Base-by-base conservation (phyloP, 108 stramenopile species). In the Nitzschia sp. region DNA sequence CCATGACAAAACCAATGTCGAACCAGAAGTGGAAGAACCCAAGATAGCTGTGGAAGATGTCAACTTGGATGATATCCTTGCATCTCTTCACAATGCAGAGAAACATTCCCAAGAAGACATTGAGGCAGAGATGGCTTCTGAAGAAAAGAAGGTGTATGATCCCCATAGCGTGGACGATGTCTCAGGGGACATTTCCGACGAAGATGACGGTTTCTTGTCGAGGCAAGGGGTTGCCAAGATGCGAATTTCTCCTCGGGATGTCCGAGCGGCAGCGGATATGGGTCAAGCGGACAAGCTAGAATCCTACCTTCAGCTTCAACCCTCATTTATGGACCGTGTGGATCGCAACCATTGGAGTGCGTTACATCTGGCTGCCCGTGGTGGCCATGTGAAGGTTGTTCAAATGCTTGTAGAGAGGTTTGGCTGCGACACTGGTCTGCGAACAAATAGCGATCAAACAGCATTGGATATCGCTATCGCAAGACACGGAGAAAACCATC, bases 291-390 rank as follows among this genome's bases (percentile, higher is more conserved):
- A 65, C 6, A 1, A 51, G 6, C 24, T 80, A 2, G 22, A 71
- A 43, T 25, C 42, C 3, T 65, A 51, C 15, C 19, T 73, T 8
- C 26, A 52, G 0, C 25, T 63, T 0, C 37, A 50, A 24, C 64
- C 64, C 20, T 38, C 60, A 48, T 73, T 55, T 43, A 43, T 63
- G 17, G 41, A 80, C 51, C 65, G 61, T 29, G 57, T 58, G 26
- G 81, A 82, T 51, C 53, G 69, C 22, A 62, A 71, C 53, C 57
- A 72, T 11, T 78, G 73, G 76, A 67, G 57, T 15, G 63, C 77
- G 0, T 39, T 78, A 8, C 76, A 78, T 48, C 39, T 65, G 17
- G 77, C 77, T 0, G 44, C 66, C 6, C 61, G 57, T n/a, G 11
- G 46, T 24, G 69, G 69, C 25, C 67, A 79, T 42, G 5, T 37